Evolutionary conservation across 805 yeast species (phyloP), one percentile per base, ranked within the genome.

Genomic region (Wickerhamiella vanderwaltii): DNA sequence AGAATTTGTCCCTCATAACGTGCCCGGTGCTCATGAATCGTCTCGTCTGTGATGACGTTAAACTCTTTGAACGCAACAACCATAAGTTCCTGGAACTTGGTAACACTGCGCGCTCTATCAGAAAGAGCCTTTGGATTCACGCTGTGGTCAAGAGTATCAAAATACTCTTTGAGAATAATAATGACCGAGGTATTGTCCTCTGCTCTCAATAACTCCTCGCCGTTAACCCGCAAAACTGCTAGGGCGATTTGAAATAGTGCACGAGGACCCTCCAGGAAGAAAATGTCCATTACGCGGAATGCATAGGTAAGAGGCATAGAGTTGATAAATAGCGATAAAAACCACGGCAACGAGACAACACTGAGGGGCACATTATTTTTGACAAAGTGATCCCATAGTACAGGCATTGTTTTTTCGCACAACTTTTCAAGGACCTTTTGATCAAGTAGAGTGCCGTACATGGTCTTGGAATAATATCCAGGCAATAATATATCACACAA

Each of bases 241-340:
- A 91, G 64, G 0, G 95, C 94, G 6, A 91, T 87, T 61, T 91
- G 97, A 57, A 91, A 93, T 18, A 91, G 64, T 0, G 91, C 79
- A 49, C 77, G 77, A 2, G 94, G 77, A 1, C 99, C 99, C 58
- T 86, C 86, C 43, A 83, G 67, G 58, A 91, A 81, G 55, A 91
- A 79, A 17, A 86, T 79, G 59, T 91, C 99, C 53, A 88, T 70
- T 35, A 91, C 81, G 58, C 97, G 68, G 53, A 86, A 83, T 2
- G 98, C 95, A 62, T 76, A 88, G 5, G 86, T 86, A 50, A 91
- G 64, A 0, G 98, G 98, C 94, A 91, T 86, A 0, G 95, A 78
- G 51, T 82, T 87, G 50, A 88, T 71, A 59, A 83, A 91, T 29
- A 91, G 63, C 0, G 95, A 84, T 41, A 91, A 64, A 56, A 91